Conservation (phyloP, 805 yeast genomes). For the Teunomyces kruisii region DNA sequence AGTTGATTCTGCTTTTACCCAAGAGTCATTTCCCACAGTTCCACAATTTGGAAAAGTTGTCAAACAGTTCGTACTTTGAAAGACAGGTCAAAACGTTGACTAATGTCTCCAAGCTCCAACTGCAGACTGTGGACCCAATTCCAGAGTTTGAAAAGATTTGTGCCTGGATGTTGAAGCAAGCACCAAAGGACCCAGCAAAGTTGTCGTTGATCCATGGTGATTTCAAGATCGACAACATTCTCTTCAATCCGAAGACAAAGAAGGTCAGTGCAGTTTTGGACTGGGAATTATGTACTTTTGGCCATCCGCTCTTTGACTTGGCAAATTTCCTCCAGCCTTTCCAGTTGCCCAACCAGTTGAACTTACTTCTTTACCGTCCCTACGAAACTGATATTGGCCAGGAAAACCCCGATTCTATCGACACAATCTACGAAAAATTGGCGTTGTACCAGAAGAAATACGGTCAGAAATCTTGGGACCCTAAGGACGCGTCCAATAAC, state of each 20-base stretch:
- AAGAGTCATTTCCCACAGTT: slow-evolving; percentile 44
- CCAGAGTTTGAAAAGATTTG: slow-evolving; percentile 46
- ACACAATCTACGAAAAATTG: slow-evolving; percentile 23
- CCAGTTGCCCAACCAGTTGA: slow-evolving; percentile 41
- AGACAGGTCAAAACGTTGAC: slow-evolving; percentile 52
- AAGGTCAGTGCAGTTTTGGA: slow-evolving; percentile 56
- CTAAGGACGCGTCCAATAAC: slow-evolving; percentile 38
- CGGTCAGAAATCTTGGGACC: slow-evolving; percentile 29
- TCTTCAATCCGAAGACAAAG: slow-evolving; percentile 54
- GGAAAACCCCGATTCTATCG: slow-evolving; percentile 27
- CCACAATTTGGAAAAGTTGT: slow-evolving; percentile 19
- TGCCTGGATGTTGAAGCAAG: slow-evolving; percentile 39
- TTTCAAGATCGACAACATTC: slow-evolving; percentile 62
- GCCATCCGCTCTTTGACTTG: slow-evolving; percentile 63
- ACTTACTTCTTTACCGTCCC: slow-evolving; percentile 27
- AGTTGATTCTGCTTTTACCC: slow-evolving; percentile 45
- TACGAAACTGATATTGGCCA: slow-evolving; percentile 29
- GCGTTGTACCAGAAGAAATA: slow-evolving; percentile 21
- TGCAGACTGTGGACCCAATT: slow-evolving; percentile 43
- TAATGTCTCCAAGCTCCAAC: slow-evolving; percentile 40
- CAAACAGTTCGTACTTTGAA: slow-evolving; percentile 43
- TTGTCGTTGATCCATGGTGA: slow-evolving; percentile 61
- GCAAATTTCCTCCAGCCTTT: slow-evolving; percentile 59
- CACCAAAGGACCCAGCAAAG: slow-evolving; percentile 49
- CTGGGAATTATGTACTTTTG: slow-evolving; percentile 67